Conservation (phyloP, 129 eudicot genomes). For the Sambucus nigra region DNA sequence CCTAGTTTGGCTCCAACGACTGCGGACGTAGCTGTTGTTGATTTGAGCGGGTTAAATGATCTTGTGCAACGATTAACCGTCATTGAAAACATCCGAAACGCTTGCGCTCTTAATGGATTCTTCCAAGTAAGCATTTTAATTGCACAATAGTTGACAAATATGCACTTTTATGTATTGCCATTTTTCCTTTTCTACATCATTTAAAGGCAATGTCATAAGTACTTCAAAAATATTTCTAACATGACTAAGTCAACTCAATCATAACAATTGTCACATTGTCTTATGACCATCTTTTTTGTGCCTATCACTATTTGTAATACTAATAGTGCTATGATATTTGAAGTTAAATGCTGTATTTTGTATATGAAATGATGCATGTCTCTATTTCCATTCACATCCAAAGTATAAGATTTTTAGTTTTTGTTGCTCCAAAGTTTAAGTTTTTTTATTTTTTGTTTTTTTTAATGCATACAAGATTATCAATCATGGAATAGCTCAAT, state of each 20-base stretch:
- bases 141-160: neutral
- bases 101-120: slow-evolving; percentile 43
- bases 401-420: too few species aligned
- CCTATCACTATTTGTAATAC: too few species aligned
- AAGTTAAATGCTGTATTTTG: too few species aligned
- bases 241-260: too few species aligned
- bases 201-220: too few species aligned
- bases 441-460: neutral
- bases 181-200: neutral
- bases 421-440: too few species aligned
- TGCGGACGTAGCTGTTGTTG: slow-evolving; percentile 28
- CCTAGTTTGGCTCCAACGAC: slow-evolving; percentile 20
- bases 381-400: neutral
- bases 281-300: too few species aligned
- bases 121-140: slow-evolving; percentile 38
- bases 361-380: neutral
- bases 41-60: slow-evolving; percentile 34
- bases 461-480: slow-evolving; percentile 19
- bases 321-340: too few species aligned
- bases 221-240: too few species aligned
- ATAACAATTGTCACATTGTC: too few species aligned
- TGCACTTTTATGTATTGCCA: neutral
- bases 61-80: slow-evolving; percentile 21
- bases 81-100: slow-evolving; percentile 31
- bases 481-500: slow-evolving; percentile 57